phyloP scores from a whole-genome alignment of 176 grass and related monocot genomes.

The Echinochloa phyllopogon region DNA sequence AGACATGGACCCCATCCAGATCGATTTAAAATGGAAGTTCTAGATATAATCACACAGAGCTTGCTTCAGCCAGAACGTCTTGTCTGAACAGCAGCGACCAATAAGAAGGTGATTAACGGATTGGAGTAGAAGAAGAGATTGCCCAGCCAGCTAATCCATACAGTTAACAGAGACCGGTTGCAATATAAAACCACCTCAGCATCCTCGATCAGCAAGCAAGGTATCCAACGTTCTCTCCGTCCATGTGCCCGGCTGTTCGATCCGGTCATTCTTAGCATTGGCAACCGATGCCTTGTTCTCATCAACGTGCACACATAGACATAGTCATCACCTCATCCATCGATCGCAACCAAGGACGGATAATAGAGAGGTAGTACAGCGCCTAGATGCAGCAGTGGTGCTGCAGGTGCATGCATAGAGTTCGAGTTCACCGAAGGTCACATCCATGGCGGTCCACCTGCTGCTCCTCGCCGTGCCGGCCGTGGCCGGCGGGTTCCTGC shows the following conservation, averaged over 20 bases:
- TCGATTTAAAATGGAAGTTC: too few species aligned
- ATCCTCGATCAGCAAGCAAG: constrained; percentile 13
- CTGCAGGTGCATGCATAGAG: neutral
- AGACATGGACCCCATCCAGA: neutral
- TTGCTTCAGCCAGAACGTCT: neutral
- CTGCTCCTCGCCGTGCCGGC: constrained; percentile 39
- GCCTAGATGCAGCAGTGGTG: too few species aligned
- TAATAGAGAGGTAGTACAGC: neutral
- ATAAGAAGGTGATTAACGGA: neutral
- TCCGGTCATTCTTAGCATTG: neutral
- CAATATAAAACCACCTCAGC: neutral
- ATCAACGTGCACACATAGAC: neutral
- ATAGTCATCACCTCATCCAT: neutral
- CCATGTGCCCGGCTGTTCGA: neutral
- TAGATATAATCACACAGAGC: neutral
- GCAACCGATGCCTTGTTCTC: neutral
- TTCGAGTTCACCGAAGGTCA: neutral
- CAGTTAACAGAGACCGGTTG: neutral
- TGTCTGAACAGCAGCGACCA: neutral
- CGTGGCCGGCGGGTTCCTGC: constrained; percentile 31
- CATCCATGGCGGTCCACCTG: constrained; percentile 35
- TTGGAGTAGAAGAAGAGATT: neutral
- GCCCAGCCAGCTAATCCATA: neutral
- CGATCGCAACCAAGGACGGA: neutral
- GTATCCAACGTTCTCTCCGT: neutral